Evolutionary conservation across 2,329 filamentous ascomycete species (phyloP).

Genomic region (Colletotrichum musae): DNA sequence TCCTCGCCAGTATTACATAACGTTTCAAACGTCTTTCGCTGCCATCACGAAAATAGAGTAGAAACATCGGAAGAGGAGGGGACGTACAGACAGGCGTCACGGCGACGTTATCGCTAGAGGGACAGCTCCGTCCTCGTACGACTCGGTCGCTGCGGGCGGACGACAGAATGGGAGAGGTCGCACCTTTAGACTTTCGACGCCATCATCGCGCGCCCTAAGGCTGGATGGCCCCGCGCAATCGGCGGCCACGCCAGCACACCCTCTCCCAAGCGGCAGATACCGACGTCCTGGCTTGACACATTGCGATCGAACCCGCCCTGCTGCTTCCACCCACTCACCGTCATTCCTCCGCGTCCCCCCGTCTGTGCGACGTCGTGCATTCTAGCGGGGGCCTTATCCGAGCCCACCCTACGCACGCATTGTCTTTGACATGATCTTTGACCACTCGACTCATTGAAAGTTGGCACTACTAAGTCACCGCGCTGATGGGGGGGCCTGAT

Average conservation of each 20-base stretch:
- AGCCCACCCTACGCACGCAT: not conserved
- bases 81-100: too few species aligned
- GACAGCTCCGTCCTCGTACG: not conserved
- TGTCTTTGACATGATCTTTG: not conserved
- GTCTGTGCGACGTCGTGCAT: slow-evolving; percentile 10
- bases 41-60: not conserved
- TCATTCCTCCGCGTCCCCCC: not conserved
- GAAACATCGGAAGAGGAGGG: too few species aligned
- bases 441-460: not conserved
- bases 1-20: not conserved
- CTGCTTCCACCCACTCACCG: not conserved
- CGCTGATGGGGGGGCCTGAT: not conserved
- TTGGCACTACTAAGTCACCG: slow-evolving; percentile 9
- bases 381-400: not conserved
- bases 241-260: not conserved
- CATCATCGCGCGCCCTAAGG: not conserved
- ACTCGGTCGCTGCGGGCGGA: not conserved
- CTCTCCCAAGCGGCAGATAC: not conserved
- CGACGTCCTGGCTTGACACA: slow-evolving; percentile 20
- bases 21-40: slow-evolving; percentile 10
- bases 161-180: too few species aligned
- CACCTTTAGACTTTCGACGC: not conserved
- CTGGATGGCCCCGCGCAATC: not conserved
- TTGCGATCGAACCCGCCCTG: slow-evolving; percentile 8
- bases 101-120: not conserved